phyloP scores from a whole-genome alignment of 169 alveolate species.

The Babesia gibsoni region DNA sequence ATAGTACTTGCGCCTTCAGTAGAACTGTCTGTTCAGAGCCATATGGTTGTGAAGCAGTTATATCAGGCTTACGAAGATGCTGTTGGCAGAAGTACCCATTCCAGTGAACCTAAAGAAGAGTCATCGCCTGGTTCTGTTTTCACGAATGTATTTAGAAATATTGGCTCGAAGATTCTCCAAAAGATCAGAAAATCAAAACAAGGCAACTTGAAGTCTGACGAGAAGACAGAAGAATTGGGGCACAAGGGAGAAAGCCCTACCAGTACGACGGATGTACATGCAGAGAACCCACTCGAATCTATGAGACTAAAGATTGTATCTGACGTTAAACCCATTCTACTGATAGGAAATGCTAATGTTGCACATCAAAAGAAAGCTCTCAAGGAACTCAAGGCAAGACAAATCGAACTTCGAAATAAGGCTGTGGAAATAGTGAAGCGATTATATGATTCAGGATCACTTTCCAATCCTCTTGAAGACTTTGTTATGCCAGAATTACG shows the following conservation, averaged over 20 bases:
- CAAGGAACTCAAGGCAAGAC: slow-evolving; percentile 12
- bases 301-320: not conserved
- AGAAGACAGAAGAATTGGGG: not conserved
- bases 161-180: slow-evolving; percentile 27
- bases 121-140: not conserved
- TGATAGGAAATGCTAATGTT: slow-evolving; percentile 53
- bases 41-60: slow-evolving; percentile 26
- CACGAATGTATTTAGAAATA: not conserved
- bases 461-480: not conserved
- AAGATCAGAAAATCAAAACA: not conserved
- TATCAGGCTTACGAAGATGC: slow-evolving; percentile 1
- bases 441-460: not conserved
- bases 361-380: slow-evolving; percentile 24
- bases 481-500: not conserved
- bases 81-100: too few species aligned
- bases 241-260: not conserved
- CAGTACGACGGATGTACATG: not conserved
- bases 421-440: slow-evolving; percentile 2
- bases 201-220: not conserved
- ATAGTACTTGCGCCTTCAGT: slow-evolving; percentile 35
- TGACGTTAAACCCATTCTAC: slow-evolving; percentile 32
- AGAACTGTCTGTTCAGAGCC: slow-evolving; percentile 52
- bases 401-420: not conserved
- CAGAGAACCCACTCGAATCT: not conserved
- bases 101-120: too few species aligned